Evolutionary conservation across 78 protist species (phyloP), one percentile per base, ranked within the genome.

Genomic region (Cavenderia fasciculata): DNA sequence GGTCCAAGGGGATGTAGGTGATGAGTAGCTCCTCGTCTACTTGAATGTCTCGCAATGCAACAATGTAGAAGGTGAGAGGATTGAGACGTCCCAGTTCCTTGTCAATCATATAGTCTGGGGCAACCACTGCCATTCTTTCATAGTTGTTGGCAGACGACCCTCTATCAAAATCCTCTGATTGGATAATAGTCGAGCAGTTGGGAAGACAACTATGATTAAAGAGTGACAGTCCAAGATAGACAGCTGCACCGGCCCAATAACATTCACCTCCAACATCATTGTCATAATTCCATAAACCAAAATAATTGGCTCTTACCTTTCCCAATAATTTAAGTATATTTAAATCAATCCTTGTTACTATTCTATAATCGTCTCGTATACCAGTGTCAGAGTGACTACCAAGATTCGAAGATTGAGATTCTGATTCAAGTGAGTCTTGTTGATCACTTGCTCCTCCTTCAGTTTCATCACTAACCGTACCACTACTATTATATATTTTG

Each of bases 171-270:
- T 82, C 89, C 4, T 63, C n/a, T 4, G 72, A 5, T 33, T 40
- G 72, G 5, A 82, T 29, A 19, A 82, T 29, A 5, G 89, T 66
- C 11, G 76, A 54, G n/a, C 89, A 82, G 41, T 82, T 66, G 34
- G 89, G 89, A 21, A 68, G 54, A 54, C 89, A 82, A 6, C 51
- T 25, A 54, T 82, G 89, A 68, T 82, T 82, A 14, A 82, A 82
- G 29, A 82, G 36, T 19, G 89, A 82, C 2, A 82, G 40, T 56
- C 43, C 21, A 23, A 82, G 72, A 47, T 82, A 82, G 0, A 82
- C 89, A 19, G 61, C 89, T 11, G 89, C 49, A 11, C 89, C 89
- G 38, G 70, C 68, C 75, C 89, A 82, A 12, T 74, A n/a, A 25
- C 19, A 29, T 56, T 21, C 29, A 5, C 21, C 12, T 56, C 40